phyloP scores from a whole-genome alignment of 2,329 filamentous ascomycete species.

The Gliomastix tumulicola region DNA sequence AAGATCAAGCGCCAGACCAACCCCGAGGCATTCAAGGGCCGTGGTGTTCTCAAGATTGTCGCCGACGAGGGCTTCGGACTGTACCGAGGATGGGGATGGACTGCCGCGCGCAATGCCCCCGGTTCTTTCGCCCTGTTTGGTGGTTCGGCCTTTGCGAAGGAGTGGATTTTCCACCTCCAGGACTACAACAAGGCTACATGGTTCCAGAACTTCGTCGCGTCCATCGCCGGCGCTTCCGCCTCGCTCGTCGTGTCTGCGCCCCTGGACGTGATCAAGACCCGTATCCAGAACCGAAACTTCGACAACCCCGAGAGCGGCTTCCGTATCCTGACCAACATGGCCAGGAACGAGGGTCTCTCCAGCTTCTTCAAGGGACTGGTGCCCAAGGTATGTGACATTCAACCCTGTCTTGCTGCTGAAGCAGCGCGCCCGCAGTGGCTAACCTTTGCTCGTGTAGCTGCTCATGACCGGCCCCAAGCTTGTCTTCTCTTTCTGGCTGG shows the following conservation, averaged over 20 bases:
- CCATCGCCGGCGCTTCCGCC: slow-evolving; percentile 87
- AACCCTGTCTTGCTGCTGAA: slow-evolving; percentile 4
- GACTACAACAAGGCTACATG: slow-evolving; percentile 96
- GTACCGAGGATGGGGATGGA: slow-evolving; percentile 97
- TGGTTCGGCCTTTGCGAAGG: slow-evolving; percentile 94
- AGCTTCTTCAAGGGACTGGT: slow-evolving; percentile 98
- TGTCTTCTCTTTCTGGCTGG: slow-evolving; percentile 99
- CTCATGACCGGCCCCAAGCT: slow-evolving; percentile 99
- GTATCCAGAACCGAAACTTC: slow-evolving; percentile 98
- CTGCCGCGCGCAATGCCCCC: slow-evolving; percentile 90
- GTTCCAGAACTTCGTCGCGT: slow-evolving; percentile 96
- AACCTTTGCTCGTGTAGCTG: slow-evolving; percentile 41
- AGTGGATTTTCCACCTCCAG: slow-evolving; percentile 81
- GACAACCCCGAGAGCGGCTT: slow-evolving; percentile 95
- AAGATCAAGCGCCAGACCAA: slow-evolving; percentile 99
- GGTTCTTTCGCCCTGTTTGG: slow-evolving; percentile 97
- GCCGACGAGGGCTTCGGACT: slow-evolving; percentile 91
- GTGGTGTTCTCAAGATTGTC: slow-evolving; percentile 84
- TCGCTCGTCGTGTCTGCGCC: slow-evolving; percentile 96
- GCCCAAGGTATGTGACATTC: slow-evolving; percentile 59
- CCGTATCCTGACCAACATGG: slow-evolving; percentile 88
- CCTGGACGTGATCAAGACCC: slow-evolving; percentile 95
- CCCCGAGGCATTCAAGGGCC: slow-evolving; percentile 92
- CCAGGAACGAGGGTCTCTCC: slow-evolving; percentile 75
- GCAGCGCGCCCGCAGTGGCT: slow-evolving; percentile 3